Conservation (phyloP, 495 filamentous ascomycete genomes). For the Parathielavia appendiculata region DNA sequence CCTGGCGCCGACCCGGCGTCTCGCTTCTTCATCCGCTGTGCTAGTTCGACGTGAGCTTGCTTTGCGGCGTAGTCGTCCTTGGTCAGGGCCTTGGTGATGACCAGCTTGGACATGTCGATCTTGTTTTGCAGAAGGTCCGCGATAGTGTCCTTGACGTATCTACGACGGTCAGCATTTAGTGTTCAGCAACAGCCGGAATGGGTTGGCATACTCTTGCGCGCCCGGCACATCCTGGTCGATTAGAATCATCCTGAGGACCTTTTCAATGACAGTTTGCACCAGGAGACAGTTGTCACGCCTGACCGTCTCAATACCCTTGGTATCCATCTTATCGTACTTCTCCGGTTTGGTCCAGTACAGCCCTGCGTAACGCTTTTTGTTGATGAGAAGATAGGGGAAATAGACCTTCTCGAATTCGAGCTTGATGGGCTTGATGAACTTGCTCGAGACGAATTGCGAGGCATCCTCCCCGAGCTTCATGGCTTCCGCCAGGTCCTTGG, state of each 20-base stretch:
- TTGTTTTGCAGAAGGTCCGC: slow-evolving; percentile 95
- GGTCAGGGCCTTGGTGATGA: slow-evolving; percentile 95
- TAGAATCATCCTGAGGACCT: slow-evolving; percentile 87
- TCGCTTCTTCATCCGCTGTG: slow-evolving; percentile 90
- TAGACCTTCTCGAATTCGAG: slow-evolving; percentile 99
- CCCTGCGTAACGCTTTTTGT: slow-evolving; percentile 98
- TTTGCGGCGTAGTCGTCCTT: slow-evolving; percentile 78
- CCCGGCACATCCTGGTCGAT: slow-evolving; percentile 86
- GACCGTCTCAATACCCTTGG: slow-evolving; percentile 98
- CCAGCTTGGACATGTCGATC: slow-evolving; percentile 96
- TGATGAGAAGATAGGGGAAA: slow-evolving; percentile 96
- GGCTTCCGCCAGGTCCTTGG: slow-evolving; percentile 70
- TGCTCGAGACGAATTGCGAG: slow-evolving; percentile 75
- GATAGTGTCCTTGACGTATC: slow-evolving; percentile 95
- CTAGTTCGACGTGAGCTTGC: slow-evolving; percentile 93
- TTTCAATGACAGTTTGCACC: slow-evolving; percentile 96
- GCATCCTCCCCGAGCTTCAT: slow-evolving; percentile 96
- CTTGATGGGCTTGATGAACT: slow-evolving; percentile 95
- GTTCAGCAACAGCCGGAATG: background rate
- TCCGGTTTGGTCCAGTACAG: slow-evolving; percentile 92
- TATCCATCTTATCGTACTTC: slow-evolving; percentile 99
- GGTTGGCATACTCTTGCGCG: slow-evolving; percentile 70
- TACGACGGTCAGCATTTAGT: slow-evolving; percentile 38
- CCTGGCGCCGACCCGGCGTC: slow-evolving; percentile 92
- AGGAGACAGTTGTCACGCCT: slow-evolving; percentile 92